A percentile compares a stretch with the other conserved stretches of the same genome.
Evolutionary conservation across 164 flowering plant species (phyloP).

Genomic region (Amborella trichopoda): DNA sequence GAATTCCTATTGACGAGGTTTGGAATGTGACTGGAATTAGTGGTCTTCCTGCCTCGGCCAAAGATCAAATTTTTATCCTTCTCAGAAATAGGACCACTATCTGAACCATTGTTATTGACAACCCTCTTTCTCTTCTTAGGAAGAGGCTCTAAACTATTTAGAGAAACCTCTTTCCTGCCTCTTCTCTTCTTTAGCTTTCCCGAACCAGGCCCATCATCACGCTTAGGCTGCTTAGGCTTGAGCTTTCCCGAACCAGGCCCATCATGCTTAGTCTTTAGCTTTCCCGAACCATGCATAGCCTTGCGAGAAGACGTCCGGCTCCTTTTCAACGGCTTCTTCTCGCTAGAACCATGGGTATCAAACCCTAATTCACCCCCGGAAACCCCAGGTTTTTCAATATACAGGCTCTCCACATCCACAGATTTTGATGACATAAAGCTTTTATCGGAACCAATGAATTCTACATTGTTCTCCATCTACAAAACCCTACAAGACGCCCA

Average conservation of each 20-base stretch:
- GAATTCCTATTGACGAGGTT: too few relatives aligned
- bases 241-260: too few relatives aligned
- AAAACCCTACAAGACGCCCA: too few relatives aligned
- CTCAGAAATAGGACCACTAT: too few relatives aligned
- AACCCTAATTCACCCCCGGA: constrained; percentile 6
- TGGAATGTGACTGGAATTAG: too few relatives aligned
- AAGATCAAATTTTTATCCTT: too few relatives aligned
- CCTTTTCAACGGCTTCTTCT: constrained; percentile 12
- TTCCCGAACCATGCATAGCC: too few relatives aligned
- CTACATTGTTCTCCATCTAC: constrained; percentile 70
- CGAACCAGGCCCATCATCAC: not conserved
- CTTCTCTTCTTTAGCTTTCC: constrained; percentile 22
- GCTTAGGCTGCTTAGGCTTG: too few relatives aligned
- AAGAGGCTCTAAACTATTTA: constrained; percentile 28
- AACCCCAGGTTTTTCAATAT: constrained; percentile 18
- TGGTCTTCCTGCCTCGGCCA: too few relatives aligned
- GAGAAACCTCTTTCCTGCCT: constrained; percentile 32
- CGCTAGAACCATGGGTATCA: not conserved
- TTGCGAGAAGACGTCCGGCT: constrained; percentile 13
- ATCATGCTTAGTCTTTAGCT: too few relatives aligned
- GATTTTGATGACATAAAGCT: constrained; percentile 42
- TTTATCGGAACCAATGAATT: constrained; percentile 27
- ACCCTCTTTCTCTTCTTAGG: constrained; percentile 21
- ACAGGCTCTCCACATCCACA: constrained; percentile 51
- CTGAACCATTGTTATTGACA: too few relatives aligned